Conservation (phyloP, 164 flowering plant genomes). For the Macadamia integrifolia region DNA sequence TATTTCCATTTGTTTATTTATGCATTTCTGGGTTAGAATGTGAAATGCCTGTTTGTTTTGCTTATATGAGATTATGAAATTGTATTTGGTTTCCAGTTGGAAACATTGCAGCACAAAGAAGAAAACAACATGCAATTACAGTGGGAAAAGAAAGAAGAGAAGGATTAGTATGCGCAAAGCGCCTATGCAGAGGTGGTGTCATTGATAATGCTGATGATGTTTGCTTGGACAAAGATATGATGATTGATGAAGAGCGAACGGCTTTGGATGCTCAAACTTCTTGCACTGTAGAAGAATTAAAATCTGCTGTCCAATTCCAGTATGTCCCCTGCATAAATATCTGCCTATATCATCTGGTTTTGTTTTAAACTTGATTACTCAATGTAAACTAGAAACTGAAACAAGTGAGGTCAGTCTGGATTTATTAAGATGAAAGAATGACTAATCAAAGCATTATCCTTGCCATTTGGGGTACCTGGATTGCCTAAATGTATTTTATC, state of each 20-base stretch:
- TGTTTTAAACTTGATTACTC: no score
- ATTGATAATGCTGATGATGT: conserved; percentile 28
- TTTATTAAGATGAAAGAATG: no score
- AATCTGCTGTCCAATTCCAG: conserved; percentile 50
- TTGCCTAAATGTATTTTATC: no score
- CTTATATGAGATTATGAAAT: background rate
- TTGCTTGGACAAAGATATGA: conserved; percentile 52
- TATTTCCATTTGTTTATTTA: background rate
- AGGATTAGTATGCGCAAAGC: conserved; percentile 73
- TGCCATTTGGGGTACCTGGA: no score
- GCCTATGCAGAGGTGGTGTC: conserved; percentile 72
- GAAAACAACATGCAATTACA: conserved; percentile 71
- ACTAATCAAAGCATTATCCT: no score
- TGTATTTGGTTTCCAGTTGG: conserved; percentile 44
- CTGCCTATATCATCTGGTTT: no score
- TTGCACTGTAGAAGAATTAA: conserved; percentile 62
- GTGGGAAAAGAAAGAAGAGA: conserved; percentile 89
- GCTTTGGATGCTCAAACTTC: conserved; percentile 61
- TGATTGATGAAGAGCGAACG: conserved; percentile 60
- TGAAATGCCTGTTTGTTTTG: background rate
- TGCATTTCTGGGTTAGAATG: background rate
- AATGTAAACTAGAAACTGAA: no score
- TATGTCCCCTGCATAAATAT: conserved; percentile 20
- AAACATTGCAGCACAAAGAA: conserved; percentile 54
- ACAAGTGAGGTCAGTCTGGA: no score